phyloP scores from a whole-genome alignment of 768 basidiomycete species.

The Candolleomyces aberdarensis region DNA sequence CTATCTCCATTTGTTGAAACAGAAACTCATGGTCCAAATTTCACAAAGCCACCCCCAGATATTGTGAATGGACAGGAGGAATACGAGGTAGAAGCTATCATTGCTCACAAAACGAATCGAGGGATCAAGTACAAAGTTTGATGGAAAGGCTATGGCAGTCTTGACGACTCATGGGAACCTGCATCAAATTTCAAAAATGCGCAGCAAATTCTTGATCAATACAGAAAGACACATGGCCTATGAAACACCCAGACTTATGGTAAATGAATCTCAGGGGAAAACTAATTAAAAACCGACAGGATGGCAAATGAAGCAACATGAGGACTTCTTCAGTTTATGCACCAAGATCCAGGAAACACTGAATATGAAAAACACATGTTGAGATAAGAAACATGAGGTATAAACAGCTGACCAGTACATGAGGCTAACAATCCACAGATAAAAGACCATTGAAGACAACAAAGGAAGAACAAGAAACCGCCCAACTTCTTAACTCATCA shows the following conservation, averaged over 20 bases:
- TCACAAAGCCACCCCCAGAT: slow-evolving; percentile 6
- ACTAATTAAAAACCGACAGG: too few relatives aligned
- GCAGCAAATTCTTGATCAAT: not conserved
- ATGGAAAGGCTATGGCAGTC: not conserved
- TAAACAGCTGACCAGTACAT: too few relatives aligned
- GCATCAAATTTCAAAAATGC: not conserved
- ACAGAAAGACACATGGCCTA: not conserved
- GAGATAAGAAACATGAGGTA: too few relatives aligned
- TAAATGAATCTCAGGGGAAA: too few relatives aligned
- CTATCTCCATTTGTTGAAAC: slow-evolving; percentile 8
- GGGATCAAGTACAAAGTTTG: not conserved
- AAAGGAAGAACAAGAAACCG: too few relatives aligned
- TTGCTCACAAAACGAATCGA: not conserved
- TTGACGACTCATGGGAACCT: not conserved
- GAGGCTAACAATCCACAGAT: too few relatives aligned
- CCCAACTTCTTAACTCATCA: too few relatives aligned
- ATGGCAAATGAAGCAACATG: too few relatives aligned
- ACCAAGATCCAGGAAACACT: too few relatives aligned
- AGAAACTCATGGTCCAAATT: slow-evolving; percentile 9
- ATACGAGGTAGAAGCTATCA: slow-evolving; percentile 3
- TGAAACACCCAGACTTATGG: not conserved
- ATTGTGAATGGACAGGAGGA: slow-evolving; percentile 9
- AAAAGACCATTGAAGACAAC: too few relatives aligned
- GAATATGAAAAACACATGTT: too few relatives aligned
- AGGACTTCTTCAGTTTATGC: too few relatives aligned